Evolutionary conservation across 2,329 filamentous ascomycete species (phyloP), one percentile per base, ranked within the genome.

Genomic region (Penicillium sp.): DNA sequence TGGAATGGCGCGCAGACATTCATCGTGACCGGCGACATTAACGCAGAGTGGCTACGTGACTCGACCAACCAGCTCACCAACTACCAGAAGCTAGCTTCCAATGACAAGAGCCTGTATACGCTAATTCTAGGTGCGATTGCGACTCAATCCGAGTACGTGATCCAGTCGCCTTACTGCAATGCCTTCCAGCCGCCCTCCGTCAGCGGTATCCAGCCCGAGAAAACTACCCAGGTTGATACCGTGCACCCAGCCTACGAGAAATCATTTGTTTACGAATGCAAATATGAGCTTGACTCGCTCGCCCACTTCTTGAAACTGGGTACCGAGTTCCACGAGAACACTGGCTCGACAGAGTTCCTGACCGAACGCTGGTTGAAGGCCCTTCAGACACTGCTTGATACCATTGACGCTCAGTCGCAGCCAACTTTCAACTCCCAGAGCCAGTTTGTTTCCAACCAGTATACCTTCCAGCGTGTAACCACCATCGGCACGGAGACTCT

Each of bases 261-360:
- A 0, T 81, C 78, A 0, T 81, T 84, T 42, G 93, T 98, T 3
- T 98, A 96, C 58, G 93, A 98, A 72, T 98, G 93, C 81, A 98
- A 98, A 72, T 98, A 97, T 71, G 93, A 98, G 74, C 83, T 98
- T 20, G 93, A 98, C 72, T 96, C 91, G 7, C 78, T 98, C 0
- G 93, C 91, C 0, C 86, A 95, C 65, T 98, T 98, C 68, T 79
- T 98, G 5, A 83, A 87, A 0, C 74, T 98, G 2, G 82, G 80
- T 15, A 96, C 95, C 62, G 84, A 95, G 60, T 97, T 95, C 71
- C 80, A 93, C 72, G 82, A 87, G 33, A 80, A 88, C 64, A 95
- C 89, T 0, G 79, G 79, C 2, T 92, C 88, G 0, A 86, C 79
- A 0, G 85, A 86, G 1, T 96, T 95, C 66, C 66, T 97, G 32